Base-by-base conservation (phyloP, 2,329 filamentous ascomycete genomes). In the Fusarium lateritium region DNA sequence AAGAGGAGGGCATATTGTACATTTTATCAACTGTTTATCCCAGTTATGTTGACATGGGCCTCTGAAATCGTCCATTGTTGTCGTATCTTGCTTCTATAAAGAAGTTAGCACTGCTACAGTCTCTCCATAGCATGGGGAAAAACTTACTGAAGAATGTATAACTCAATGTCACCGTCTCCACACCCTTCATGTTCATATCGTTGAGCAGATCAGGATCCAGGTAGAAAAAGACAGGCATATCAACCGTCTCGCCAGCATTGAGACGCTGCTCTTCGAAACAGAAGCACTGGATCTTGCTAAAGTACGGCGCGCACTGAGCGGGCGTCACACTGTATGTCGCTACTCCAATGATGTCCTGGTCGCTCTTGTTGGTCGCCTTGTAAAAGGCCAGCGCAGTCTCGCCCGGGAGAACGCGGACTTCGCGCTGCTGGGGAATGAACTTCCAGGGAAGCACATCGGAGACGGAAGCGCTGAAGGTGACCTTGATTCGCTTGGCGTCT, bases 151-250 rank as follows among this genome's bases (percentile, higher is more conserved):
- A 99, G 79, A 99, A 99, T 0, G 96, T 99, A 82, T 99, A 99
- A 73, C 91, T 97, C 76, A 99, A 81, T 34, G 96, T 99, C 56
- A 99, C 94, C 3, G 94, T 97, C 82, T 98, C 94, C 67, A 99
- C 93, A 0, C 92, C 92, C 81, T 88, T 93, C 95, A 98, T 98
- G 69, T 92, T 94, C 52, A 95, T 84, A 80, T 99, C 96, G 73
- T 92, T 94, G 62, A 95, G 86, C 82, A 99, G 91, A 77, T 98
- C 96, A 1, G 96, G 96, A 77, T 99, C 96, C 70, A 99, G 92
- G 80, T 98, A 99, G 82, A 99, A 99, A 81, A 99, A 99, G 1
- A 99, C 97, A 0, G 96, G 97, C 97, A 99, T 99, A 79, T 99
- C 96, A 55, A 99, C 96, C 44, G 94, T 96, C 85, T 99, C 97